Evolutionary conservation across 2,329 filamentous ascomycete genomes (phyloP), one percentile per base, ranked within the genome.

Genomic region (Penicillium brasilianum): DNA sequence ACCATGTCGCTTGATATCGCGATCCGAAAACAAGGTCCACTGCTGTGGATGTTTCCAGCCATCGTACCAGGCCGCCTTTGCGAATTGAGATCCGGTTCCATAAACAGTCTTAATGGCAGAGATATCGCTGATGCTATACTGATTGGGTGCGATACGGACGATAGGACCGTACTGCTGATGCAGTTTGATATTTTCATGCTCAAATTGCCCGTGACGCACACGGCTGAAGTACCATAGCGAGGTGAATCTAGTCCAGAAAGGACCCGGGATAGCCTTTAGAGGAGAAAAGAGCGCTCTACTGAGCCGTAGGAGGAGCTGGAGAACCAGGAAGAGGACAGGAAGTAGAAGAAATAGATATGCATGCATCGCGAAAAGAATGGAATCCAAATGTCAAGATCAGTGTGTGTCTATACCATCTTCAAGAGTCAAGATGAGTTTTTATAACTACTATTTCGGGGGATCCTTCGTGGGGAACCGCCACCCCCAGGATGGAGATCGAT

Each of bases 121-220:
- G 0, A 74, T 70, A 56, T 82, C 77, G 36, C 74, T 74, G 61
- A 85, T 72, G 37, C 78, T 82, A 57, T 83, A 84, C 8, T 83
- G 77, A 18, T 81, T 76, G 0, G 82, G 82, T 0, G 79, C 80
- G 57, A 84, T 77, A 0, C 82, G 79, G 0, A 84, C 76, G n/a
- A 84, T 69, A 0, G 74, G 62, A 0, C 80, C 80, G 60, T 81
- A 78, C 60, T 73, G 69, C 22, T 69, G 61, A 57, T 82, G 80
- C 1, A 82, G 71, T 0, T 59, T 61, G 64, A 82, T 73, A 59
- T 78, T 76, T 64, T 76, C 70, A 53, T 74, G 64, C 61, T 81
- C 68, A 67, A 82, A 77, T 7, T 72, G 65, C 4, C 78, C 78
- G 0, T 66, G 66, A 13, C 67, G 69, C 6, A 82, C 71, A 3